Base-by-base conservation (phyloP, 2,329 filamentous ascomycete genomes). In the Aspergillus aculeatus region DNA sequence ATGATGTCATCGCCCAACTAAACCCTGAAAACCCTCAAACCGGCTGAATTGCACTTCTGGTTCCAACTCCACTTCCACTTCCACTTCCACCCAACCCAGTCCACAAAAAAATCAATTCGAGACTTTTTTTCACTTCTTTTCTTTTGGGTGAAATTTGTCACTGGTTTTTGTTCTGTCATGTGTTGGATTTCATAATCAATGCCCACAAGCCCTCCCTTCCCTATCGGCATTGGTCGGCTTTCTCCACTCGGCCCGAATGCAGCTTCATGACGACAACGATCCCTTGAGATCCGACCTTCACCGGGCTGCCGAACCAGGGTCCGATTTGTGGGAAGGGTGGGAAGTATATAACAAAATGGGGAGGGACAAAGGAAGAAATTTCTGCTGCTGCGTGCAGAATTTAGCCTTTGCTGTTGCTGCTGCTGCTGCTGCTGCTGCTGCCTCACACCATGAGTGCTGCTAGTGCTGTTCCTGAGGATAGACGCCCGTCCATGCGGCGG, bases 191-290 rank as follows among this genome's bases (percentile, higher is more conserved):
- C 14, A 23, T 10, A 35, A 32, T 41, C 26, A 23, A 44, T 47
- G 38, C 14, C 19, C 54, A 50, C 11, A 32, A 31, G 2, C 10
- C 47, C 38, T 26, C 24, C 32, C n/a, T 41, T 58, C n/a, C 38
- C n/a, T 44, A 44, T 26, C 31, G 38, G 26, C 14, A 29, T n/a
- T 35, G 38, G 24, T n/a, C 23, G 48, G 19, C 32, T 47, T 26
- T 38, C 7, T 47, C 29, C 14, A 47, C 41, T 50, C 41, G 50
- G 51, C 29, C 50, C 47, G 49, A 38, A 57, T 48, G 47, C 56
- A 47, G 58, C 2, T 59, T 49, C 31, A 66, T 66, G 64, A 66
- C 62, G 64, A 60, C 59, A 12, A 64, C 50, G 55, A 60, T 54
- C 32, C 26, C 19, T 47, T n/a, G 16, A 16, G 11, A 35, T 16